Evolutionary conservation across 75 land plant species (phyloP).

Genomic region (Selaginella tamariscina): DNA sequence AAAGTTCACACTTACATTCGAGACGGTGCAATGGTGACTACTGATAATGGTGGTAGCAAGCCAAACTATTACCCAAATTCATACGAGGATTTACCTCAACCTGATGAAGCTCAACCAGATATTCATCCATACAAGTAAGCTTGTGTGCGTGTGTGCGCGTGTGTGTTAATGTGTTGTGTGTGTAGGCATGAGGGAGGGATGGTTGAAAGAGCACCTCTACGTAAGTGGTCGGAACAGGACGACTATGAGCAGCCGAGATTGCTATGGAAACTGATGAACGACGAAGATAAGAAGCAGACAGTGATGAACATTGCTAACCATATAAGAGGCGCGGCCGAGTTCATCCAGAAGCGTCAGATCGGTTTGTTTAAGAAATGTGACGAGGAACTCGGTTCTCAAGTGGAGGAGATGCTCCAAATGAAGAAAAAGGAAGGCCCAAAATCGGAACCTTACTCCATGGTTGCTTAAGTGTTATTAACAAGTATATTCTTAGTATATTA

Average conservation of each 20-base stretch:
- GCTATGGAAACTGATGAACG: constrained; percentile 20
- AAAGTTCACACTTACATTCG: constrained; percentile 23
- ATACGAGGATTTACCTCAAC: constrained; percentile 21
- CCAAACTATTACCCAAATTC: constrained; percentile 27
- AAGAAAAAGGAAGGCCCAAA: constrained; percentile 18
- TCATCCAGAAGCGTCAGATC: constrained; percentile 19
- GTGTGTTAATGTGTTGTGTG: too few relatives aligned
- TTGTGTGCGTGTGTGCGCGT: too few relatives aligned
- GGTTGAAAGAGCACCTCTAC: constrained; percentile 15
- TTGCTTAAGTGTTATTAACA: too few relatives aligned
- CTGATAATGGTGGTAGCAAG: constrained; percentile 20
- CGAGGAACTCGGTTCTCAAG: constrained; percentile 15
- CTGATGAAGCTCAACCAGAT: constrained; percentile 20
- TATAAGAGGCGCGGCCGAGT: constrained; percentile 19
- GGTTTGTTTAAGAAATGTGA: constrained; percentile 24
- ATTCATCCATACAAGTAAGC: constrained; percentile 28
- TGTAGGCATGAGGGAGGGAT: constrained; percentile 19
- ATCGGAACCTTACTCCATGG: constrained; percentile 24
- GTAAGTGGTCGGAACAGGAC: constrained; percentile 24
- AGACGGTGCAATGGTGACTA: constrained; percentile 17
- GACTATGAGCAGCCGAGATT: constrained; percentile 22
- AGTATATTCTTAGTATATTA: too few relatives aligned
- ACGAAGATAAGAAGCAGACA: constrained; percentile 21
- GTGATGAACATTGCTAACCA: constrained; percentile 21
- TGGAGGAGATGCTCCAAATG: constrained; percentile 17